phyloP scores from a whole-genome alignment of 2,329 filamentous ascomycete species.

The Xylaria polymorpha region DNA sequence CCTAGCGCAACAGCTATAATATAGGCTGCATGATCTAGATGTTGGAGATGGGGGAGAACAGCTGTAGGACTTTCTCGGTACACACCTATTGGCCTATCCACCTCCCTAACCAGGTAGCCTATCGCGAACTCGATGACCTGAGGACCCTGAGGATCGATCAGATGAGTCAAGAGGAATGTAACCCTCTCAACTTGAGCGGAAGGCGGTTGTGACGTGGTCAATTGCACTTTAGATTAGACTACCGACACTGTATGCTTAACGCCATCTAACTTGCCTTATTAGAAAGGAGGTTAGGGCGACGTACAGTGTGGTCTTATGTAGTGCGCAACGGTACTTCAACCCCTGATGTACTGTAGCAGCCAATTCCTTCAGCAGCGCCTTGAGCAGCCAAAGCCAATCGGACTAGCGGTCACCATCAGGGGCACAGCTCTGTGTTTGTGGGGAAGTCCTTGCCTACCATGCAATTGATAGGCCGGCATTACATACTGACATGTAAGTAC shows the following conservation, averaged over 20 bases:
- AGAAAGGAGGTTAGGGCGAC: not conserved
- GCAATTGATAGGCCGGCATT: too few species aligned
- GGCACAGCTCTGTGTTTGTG: constrained; percentile 28
- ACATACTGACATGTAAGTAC: not conserved
- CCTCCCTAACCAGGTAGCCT: constrained; percentile 4
- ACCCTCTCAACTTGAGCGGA: constrained; percentile 18
- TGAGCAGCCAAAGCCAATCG: constrained; percentile 28
- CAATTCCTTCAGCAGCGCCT: constrained; percentile 18
- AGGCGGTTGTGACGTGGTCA: constrained; percentile 23
- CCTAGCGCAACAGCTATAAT: not conserved
- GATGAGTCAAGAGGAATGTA: constrained; percentile 36
- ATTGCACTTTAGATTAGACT: constrained; percentile 1
- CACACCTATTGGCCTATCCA: constrained; percentile 17
- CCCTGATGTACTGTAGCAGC: constrained; percentile 16
- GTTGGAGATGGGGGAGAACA: not conserved
- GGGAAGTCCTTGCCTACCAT: constrained; percentile 35
- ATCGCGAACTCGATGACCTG: not conserved
- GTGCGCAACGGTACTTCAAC: constrained; percentile 7
- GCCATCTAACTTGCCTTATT: not conserved
- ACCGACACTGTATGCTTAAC: constrained; percentile 1
- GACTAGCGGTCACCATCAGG: constrained; percentile 24
- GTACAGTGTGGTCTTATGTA: not conserved
- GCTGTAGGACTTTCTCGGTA: constrained; percentile 26
- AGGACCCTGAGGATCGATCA: constrained; percentile 19
- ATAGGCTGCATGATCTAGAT: not conserved